Percentiles rank a stretch among this genome's conserved stretches.
Evolutionary conservation across 371 early-diverging fungal species (phyloP).

Genomic region (Circinella minor): DNA sequence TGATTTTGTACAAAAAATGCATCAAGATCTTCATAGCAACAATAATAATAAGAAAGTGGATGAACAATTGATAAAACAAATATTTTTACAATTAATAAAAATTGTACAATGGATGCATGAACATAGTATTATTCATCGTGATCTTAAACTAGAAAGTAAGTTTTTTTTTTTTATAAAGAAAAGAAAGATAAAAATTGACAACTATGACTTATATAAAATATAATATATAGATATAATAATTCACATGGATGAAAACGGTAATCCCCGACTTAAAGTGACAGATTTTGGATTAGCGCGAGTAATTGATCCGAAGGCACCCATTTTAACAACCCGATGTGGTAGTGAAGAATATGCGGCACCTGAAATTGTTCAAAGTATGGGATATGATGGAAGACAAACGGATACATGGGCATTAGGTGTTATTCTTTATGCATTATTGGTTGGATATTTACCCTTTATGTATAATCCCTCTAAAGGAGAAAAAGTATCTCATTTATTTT

Average conservation of each 20-base stretch:
- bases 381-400: conserved; percentile 68
- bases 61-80: conserved; percentile 30
- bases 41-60: conserved; percentile 20
- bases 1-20: conserved; percentile 61
- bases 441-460: conserved; percentile 61
- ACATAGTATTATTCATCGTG: conserved; percentile 75
- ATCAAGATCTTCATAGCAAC: conserved; percentile 18
- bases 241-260: conserved; percentile 30
- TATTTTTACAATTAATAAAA: conserved; percentile 58
- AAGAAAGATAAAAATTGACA: no score
- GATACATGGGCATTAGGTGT: conserved; percentile 82
- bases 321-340: conserved; percentile 66
- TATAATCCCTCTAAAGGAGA: conserved; percentile 46
- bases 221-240: conserved; percentile 35
- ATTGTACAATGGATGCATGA: conserved; percentile 75
- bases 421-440: conserved; percentile 67
- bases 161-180: background rate
- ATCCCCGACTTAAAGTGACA: conserved; percentile 65
- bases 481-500: conserved; percentile 49
- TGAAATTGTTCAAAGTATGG: conserved; percentile 71
- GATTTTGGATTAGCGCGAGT: conserved; percentile 75
- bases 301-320: conserved; percentile 47
- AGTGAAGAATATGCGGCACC: conserved; percentile 86
- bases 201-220: background rate
- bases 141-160: conserved; percentile 81